These are phyloP conservation scores for Rhododendron vialii DNA, from an alignment of 148 eudicot species.

Conservation along the genomic window DNA sequence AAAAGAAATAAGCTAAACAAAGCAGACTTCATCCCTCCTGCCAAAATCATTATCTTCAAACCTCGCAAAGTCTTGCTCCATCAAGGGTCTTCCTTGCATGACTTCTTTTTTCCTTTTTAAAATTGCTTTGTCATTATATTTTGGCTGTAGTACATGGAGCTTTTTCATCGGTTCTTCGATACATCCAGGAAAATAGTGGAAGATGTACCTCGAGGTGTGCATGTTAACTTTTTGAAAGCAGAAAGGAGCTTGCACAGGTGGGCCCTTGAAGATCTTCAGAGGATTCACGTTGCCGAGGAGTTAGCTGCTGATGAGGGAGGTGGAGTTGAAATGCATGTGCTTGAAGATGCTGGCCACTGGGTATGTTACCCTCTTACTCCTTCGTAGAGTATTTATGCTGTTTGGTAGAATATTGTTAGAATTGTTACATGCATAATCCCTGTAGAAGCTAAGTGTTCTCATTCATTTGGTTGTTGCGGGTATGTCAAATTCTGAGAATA, in stretches of 20 bases:
- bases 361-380: conserved; percentile 33
- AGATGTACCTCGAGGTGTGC: conserved; percentile 90
- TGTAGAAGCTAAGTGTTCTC: background rate
- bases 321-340: conserved; percentile 95
- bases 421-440: background rate
- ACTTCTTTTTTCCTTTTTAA: background rate
- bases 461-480: background rate
- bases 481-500: background rate
- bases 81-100: background rate
- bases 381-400: background rate
- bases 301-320: conserved; percentile 76
- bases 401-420: background rate
- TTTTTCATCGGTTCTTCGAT: background rate
- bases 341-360: conserved; percentile 98
- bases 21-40: background rate
- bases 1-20: background rate
- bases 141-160: background rate
- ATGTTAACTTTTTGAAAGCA: conserved; percentile 85
- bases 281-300: conserved; percentile 92
- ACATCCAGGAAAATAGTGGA: conserved; percentile 71
- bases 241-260: conserved; percentile 94
- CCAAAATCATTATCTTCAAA: background rate
- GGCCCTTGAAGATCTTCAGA: conserved; percentile 81
- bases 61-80: background rate
- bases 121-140: background rate